Base-by-base conservation (phyloP, 2,329 filamentous ascomycete species). In the Xylaria sp. region DNA sequence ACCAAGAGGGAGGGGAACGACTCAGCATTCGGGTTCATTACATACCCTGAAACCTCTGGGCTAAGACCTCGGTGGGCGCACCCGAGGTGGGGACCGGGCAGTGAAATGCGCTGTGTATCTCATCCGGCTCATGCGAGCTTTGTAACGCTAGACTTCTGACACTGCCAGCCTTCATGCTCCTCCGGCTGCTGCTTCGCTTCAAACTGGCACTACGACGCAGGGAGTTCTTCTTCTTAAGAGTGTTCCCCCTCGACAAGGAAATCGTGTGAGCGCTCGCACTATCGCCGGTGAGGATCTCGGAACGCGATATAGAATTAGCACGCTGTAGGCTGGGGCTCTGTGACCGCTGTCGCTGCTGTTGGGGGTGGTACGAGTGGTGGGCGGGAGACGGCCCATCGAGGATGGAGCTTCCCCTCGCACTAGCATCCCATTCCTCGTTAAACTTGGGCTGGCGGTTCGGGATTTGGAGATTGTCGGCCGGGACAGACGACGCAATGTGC, bases 1-100 rank as follows among this genome's bases (percentile, higher is more conserved):
- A 56, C 3, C n/a, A 55, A 5, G 54, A 36, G 11, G 51, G 4
- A 36, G 8, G 7, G 32, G 12, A 45, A n/a, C n/a, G 11, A 32
- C 14, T 21, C 4, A 8, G 51, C 19, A 53, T 21, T 19, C 9
- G 4, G 27, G 27, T 30, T 34, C 5, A 19, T 19, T 12, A 78
- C 88, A 68, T 85, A 94, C 94, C 88, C 84, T 98, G 93, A 78
- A 99, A 99, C 63, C 96, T 89, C 74, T 90, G 93, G 51, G 93
- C 92, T 34, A 99, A 85, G 59, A 92, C 86, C 67, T 98, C 95
- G 1, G 96, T 98, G 1, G 96, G 96, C 61, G 90, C 94, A 3
- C 93, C 93, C 19, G 88, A 88, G 4, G 93, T 98, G 2, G 94
- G 96, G 39, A 99, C 91, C 0, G 96, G 96, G 57, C 93, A 94